These are phyloP conservation scores for Diutina siamensis DNA, from an alignment of 1,139 yeast genomes.

Conservation along the genomic window DNA sequence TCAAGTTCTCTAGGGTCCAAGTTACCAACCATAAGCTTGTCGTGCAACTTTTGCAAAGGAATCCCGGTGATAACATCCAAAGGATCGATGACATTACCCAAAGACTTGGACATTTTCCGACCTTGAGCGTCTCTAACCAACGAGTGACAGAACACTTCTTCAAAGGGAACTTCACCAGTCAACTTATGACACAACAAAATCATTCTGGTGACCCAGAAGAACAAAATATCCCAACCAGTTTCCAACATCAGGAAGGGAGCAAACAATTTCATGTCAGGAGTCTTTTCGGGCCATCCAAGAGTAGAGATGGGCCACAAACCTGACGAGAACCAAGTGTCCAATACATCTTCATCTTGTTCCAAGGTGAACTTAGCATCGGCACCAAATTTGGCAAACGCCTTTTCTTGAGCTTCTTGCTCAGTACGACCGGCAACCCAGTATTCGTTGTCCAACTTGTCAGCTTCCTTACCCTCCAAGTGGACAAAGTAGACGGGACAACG, in stretches of 20 bases:
- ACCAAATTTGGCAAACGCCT: slow-evolving; percentile 69
- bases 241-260: slow-evolving; percentile 90
- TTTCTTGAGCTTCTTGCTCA: slow-evolving; percentile 69
- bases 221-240: slow-evolving; percentile 98
- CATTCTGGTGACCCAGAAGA: slow-evolving; percentile 99
- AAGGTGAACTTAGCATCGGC: slow-evolving; percentile 50
- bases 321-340: slow-evolving; percentile 97
- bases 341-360: slow-evolving; percentile 94
- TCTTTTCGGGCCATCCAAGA: slow-evolving; percentile 86
- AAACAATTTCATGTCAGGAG: slow-evolving; percentile 64
- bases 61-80: slow-evolving; percentile 88
- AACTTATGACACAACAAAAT: slow-evolving; percentile 80
- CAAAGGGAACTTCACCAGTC: slow-evolving; percentile 87
- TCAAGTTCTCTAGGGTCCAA: slow-evolving; percentile 81
- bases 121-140: slow-evolving; percentile 99
- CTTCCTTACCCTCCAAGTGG: slow-evolving; percentile 57
- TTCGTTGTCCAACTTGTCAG: slow-evolving; percentile 50
- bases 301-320: slow-evolving; percentile 98
- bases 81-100: slow-evolving; percentile 95
- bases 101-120: slow-evolving; percentile 95
- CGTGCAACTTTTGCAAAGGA: slow-evolving; percentile 66
- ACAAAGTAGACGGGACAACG: slow-evolving; percentile 95
- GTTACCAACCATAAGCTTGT: slow-evolving; percentile 69
- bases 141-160: slow-evolving; percentile 96
- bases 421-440: slow-evolving; percentile 90